phyloP scores from a whole-genome alignment of 2,329 filamentous ascomycete species.

The Cercospora sp. region DNA sequence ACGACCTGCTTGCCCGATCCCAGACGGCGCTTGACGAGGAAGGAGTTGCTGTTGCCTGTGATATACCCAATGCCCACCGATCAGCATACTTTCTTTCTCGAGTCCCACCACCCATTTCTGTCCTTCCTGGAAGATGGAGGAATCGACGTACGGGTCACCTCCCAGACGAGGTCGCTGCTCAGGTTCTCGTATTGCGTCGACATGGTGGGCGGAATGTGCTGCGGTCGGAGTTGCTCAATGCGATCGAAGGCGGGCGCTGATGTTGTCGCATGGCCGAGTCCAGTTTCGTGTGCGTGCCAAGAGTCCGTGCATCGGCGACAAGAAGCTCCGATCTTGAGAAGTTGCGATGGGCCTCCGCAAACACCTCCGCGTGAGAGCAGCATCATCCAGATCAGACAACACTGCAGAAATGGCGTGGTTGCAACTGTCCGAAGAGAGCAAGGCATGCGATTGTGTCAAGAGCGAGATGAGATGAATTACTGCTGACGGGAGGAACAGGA shows the following conservation, averaged over 20 bases:
- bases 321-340: neutral
- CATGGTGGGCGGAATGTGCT: constrained; percentile 55
- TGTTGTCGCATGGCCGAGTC: neutral
- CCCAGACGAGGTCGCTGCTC: constrained; percentile 91
- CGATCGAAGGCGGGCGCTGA: constrained; percentile 7
- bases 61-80: constrained; percentile 6
- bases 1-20: constrained; percentile 67
- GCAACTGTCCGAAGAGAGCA: constrained; percentile 91
- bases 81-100: constrained; percentile 13
- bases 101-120: constrained; percentile 10
- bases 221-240: constrained; percentile 6
- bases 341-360: neutral
- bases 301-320: neutral
- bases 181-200: constrained; percentile 63
- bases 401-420: constrained; percentile 39
- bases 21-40: constrained; percentile 83
- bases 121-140: constrained; percentile 5
- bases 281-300: constrained; percentile 12
- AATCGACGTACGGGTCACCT: constrained; percentile 79
- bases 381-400: neutral
- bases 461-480: neutral
- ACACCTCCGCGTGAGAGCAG: neutral
- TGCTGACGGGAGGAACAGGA: constrained; percentile 61
- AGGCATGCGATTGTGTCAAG: constrained; percentile 58
- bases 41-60: constrained; percentile 82